These are phyloP conservation scores for Triadica sebifera DNA, from an alignment of 345 rosid genomes.

Conservation along the genomic window DNA sequence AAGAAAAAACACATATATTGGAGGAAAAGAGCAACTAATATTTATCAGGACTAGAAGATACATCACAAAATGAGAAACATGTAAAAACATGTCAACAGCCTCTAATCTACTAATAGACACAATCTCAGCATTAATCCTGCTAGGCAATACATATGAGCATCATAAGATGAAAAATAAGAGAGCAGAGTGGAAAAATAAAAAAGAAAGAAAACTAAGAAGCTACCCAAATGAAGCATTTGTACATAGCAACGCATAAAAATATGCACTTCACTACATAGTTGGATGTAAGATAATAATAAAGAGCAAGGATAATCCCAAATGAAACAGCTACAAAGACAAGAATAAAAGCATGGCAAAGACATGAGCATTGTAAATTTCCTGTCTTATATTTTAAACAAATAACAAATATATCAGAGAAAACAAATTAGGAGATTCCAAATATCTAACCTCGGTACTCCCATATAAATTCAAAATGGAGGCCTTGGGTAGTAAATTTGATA, in stretches of 20 bases:
- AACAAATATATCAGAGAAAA: not conserved
- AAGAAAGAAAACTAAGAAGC: not conserved
- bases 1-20: not conserved
- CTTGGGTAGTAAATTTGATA: constrained; percentile 58
- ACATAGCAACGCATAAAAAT: not conserved
- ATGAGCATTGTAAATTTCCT: not conserved
- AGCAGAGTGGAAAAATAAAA: not conserved
- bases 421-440: constrained; percentile 8
- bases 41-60: not conserved
- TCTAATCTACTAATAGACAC: not conserved
- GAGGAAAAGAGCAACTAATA: not conserved
- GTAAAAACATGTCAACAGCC: not conserved
- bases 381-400: not conserved
- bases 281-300: not conserved
- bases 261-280: not conserved
- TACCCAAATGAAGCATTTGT: constrained; percentile 8
- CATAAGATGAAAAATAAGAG: not conserved
- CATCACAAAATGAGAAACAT: not conserved
- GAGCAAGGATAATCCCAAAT: not conserved
- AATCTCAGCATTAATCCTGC: not conserved
- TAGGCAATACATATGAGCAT: not conserved
- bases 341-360: not conserved
- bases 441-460: constrained; percentile 93
- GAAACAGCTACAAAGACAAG: not conserved
- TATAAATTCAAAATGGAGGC: constrained; percentile 75